These are phyloP conservation scores for Eryngium alpinum DNA, from an alignment of 140 eudicot species.

Conservation along the genomic window DNA sequence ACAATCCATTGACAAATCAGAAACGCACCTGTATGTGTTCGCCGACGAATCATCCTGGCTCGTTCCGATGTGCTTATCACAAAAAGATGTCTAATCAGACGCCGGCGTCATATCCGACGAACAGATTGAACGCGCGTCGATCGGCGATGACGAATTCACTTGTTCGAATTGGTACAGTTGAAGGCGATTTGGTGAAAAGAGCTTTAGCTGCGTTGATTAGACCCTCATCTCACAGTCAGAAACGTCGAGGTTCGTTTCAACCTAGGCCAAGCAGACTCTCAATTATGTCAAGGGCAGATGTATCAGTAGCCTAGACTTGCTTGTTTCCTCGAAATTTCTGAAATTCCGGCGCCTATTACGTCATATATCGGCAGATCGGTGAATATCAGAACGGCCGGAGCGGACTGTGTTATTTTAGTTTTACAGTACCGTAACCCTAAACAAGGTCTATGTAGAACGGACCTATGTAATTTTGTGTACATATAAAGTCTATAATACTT, in stretches of 20 bases:
- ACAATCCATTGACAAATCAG: neutral
- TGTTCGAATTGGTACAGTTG: conserved; percentile 31
- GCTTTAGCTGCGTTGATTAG: conserved; percentile 33
- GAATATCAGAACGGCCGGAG: conserved; percentile 11
- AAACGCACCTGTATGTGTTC: conserved; percentile 15
- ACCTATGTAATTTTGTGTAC: neutral
- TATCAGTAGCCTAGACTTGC: neutral
- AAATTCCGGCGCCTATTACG: conserved; percentile 2
- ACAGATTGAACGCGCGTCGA: conserved; percentile 59
- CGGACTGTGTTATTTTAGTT: conserved; percentile 26
- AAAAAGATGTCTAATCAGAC: conserved; percentile 17
- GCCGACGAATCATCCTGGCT: conserved; percentile 19
- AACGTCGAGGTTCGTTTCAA: conserved; percentile 24
- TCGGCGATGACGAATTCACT: conserved; percentile 61
- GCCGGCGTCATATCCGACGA: conserved; percentile 42
- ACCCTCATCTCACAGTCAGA: conserved; percentile 24
- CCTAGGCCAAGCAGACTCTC: conserved; percentile 29
- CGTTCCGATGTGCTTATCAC: conserved; percentile 13
- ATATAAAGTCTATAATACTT: no score
- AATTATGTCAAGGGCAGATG: conserved; percentile 10
- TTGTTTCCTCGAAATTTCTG: neutral
- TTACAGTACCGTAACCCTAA: conserved; percentile 35
- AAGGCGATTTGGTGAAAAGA: conserved; percentile 30
- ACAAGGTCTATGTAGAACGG: neutral
- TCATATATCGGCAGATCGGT: neutral